Evolutionary conservation across 352 stramenopile species (phyloP).

Genomic region (Pythium brachiatum): DNA sequence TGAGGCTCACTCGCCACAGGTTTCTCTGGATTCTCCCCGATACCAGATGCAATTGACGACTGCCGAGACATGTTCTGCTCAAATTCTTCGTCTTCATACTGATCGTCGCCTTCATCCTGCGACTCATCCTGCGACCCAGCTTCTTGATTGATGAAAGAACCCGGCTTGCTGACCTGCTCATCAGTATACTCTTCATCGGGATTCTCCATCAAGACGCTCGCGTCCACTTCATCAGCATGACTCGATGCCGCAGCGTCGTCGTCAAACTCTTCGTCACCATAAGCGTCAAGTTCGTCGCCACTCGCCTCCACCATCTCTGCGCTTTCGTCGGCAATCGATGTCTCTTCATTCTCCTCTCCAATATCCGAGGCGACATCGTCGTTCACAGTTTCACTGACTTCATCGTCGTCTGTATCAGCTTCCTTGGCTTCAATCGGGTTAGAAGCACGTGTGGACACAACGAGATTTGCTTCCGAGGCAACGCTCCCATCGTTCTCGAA

Average conservation of each 20-base stretch:
- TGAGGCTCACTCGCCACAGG: neutral
- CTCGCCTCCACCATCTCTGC: neutral
- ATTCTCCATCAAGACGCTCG: neutral
- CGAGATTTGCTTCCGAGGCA: neutral
- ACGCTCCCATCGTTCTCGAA: constrained; percentile 27
- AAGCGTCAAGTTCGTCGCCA: neutral
- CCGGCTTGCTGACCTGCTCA: neutral
- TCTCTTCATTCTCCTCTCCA: neutral
- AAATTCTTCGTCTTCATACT: constrained; percentile 44
- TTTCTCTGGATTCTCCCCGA: neutral
- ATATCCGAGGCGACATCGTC: constrained; percentile 1
- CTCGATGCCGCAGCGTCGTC: neutral
- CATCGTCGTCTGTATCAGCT: neutral
- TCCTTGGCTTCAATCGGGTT: neutral
- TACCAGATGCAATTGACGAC: neutral
- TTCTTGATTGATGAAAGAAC: neutral
- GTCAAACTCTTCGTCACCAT: neutral
- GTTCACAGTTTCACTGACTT: neutral
- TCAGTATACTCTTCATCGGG: neutral
- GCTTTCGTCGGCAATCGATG: neutral
- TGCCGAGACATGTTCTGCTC: constrained; percentile 12
- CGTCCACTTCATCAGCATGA: neutral
- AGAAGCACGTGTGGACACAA: neutral
- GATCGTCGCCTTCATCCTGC: constrained; percentile 12
- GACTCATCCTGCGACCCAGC: neutral